These are phyloP conservation scores for Omphalea diandra DNA, from an alignment of 441 rosid species.

Conservation along the genomic window DNA sequence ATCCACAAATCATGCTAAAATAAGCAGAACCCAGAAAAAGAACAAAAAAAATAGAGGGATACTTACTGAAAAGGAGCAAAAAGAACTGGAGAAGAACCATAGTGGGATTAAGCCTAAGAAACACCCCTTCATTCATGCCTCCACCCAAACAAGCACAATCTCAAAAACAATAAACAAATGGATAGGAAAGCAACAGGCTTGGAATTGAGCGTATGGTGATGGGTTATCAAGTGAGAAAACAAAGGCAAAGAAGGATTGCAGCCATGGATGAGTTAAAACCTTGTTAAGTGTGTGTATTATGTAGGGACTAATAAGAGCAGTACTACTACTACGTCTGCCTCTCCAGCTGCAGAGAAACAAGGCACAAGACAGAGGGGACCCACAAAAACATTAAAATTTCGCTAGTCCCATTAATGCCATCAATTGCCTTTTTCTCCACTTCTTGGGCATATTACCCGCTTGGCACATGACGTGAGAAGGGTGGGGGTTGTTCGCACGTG, in stretches of 20 bases:
- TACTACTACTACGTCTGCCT: slow-evolving; percentile 15
- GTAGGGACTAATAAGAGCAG: slow-evolving; percentile 31
- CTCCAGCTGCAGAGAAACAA: slow-evolving; percentile 32
- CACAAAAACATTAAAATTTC: slow-evolving; percentile 17
- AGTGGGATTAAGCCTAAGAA: slow-evolving; percentile 27
- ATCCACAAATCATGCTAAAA: slow-evolving; percentile 31
- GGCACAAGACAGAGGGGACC: slow-evolving; percentile 29
- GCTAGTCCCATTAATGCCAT: slow-evolving; percentile 34
- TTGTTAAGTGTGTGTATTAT: slow-evolving; percentile 27
- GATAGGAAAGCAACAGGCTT: slow-evolving; percentile 2
- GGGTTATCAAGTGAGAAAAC: background rate
- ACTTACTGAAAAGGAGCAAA: slow-evolving; percentile 50
- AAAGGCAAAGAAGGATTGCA: background rate
- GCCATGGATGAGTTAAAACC: background rate
- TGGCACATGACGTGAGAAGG: slow-evolving; percentile 17
- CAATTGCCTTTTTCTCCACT: slow-evolving; percentile 22
- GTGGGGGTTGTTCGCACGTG: background rate
- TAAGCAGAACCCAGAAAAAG: slow-evolving; percentile 27
- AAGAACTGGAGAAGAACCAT: slow-evolving; percentile 31
- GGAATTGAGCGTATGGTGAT: slow-evolving; percentile 23
- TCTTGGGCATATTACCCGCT: background rate
- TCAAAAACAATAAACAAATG: background rate
- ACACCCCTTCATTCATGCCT: slow-evolving; percentile 42
- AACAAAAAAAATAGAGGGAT: slow-evolving; percentile 10
- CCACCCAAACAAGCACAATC: slow-evolving; percentile 6